A percentile compares a stretch with the other conserved stretches of the same genome.
These are phyloP conservation scores for Gossypium thurberi DNA, from an alignment of 345 rosid genomes.

Conservation along the genomic window DNA sequence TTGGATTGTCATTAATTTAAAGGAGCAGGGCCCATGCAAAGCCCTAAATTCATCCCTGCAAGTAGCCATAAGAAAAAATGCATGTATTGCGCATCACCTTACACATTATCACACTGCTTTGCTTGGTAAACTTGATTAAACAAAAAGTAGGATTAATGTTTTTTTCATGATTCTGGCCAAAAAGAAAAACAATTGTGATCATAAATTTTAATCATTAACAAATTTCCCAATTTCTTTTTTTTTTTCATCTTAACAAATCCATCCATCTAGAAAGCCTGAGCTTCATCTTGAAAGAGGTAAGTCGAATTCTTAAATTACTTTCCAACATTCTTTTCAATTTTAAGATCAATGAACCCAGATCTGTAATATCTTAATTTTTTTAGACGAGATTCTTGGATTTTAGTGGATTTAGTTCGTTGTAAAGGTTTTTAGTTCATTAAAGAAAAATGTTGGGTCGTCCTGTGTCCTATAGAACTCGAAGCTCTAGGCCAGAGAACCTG, in stretches of 20 bases:
- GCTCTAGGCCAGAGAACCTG: slow-evolving; percentile 67
- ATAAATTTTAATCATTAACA: background rate
- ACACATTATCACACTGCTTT: background rate
- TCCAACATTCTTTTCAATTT: background rate
- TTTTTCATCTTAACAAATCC: background rate
- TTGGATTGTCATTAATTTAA: background rate
- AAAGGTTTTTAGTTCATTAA: slow-evolving; percentile 1
- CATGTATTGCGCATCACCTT: slow-evolving; percentile 1
- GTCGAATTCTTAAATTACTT: background rate
- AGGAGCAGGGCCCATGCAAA: background rate
- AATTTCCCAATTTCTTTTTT: background rate
- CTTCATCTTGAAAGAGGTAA: background rate
- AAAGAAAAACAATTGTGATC: background rate
- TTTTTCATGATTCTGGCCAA: too few species aligned
- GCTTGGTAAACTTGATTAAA: background rate
- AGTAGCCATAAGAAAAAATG: background rate
- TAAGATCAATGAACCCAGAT: slow-evolving; percentile 4
- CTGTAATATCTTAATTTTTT: background rate
- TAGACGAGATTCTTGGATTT: background rate
- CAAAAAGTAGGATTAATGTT: background rate
- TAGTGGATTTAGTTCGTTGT: slow-evolving; percentile 11
- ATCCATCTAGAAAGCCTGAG: background rate
- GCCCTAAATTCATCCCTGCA: background rate
- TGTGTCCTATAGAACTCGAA: slow-evolving; percentile 37
- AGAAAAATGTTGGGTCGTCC: slow-evolving; percentile 57